Evolutionary conservation across 257 asterid genomes (phyloP), one percentile per base, ranked within the genome.

Genomic region (Solanum gracilifrons): DNA sequence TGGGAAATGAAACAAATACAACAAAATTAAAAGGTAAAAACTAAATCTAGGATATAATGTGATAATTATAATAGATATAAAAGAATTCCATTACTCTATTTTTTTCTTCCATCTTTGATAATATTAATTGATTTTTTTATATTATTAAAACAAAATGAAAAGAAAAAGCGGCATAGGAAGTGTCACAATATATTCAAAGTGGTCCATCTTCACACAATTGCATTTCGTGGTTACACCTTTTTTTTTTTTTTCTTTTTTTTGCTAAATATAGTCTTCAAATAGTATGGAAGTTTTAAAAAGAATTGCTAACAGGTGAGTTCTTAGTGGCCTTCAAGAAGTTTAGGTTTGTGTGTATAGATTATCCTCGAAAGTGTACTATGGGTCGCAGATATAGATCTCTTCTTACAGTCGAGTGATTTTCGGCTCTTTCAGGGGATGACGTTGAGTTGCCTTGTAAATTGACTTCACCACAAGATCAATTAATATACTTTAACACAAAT

Each of bases 351-450:
- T 48, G 21, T 16, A 9, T 51, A 16, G 4, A 51, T 51, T 18
- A 51, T 51, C 4, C 1, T 18, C 3, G 4, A 0, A 51, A 51
- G 9, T 48, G 62, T 51, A 2, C 3, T 6, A 16, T 48, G 3
- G 4, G 3, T 15, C 1, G 0, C 3, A 48, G 0, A 0, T 16
- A 48, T 48, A 48, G 7, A 15, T 48, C 1, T 51, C n/a, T 51
- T 0, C 4, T 51, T 51, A 51, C 3, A 51, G 4, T 51, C 2
- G 9, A 51, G 4, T 51, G 4, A 16, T 9, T 51, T 51, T 51
- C 4, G 3, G 0, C 9, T 18, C 10, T 51, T 16, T 51, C 0
- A 5, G n/a, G 1, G 10, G 1, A 18, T 18, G 9, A 18, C 64
- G 3, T 15, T 0, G 0, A 15, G 8, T 48, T 48, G 21, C 21